Evolutionary conservation across 2,329 filamentous ascomycete species (phyloP), one percentile per base, ranked within the genome.

Genomic region (Arachnopeziza araneosa): DNA sequence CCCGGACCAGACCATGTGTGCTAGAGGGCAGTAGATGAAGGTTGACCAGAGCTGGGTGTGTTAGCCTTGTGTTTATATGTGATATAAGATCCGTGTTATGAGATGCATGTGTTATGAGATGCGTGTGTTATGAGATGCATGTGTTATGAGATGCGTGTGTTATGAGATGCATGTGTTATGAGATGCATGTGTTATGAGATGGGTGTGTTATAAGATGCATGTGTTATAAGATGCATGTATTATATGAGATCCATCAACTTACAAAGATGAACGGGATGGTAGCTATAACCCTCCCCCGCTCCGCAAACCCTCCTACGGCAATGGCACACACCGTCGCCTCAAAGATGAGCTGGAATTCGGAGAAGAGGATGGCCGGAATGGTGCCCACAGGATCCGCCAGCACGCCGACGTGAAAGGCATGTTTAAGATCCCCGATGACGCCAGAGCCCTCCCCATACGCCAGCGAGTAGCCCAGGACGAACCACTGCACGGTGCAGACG

Each of bases 11-110:
- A 54, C 52, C 52, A 88, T 90, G 75, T 88, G 89, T 53, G 88
- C 88, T 62, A 91, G 83, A 22, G 86, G 86, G 68, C 88, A 86
- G 75, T 90, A 90, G 63, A 90, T 85, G 63, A 89, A 79, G 50
- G 86, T 89, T 19, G 84, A 77, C 86, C 87, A 90, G 72, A 70
- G 63, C 68, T 70, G 24, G 8, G 52, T 24, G 36, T 52, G 55
- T 24, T 59, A 21, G 22, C 49, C 26, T 30, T 44, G n/a, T n/a
- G n/a, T n/a, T n/a, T n/a, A n/a, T n/a, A n/a, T n/a, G n/a, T n/a
- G n/a, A n/a, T n/a, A n/a, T n/a, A n/a, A n/a, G n/a, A n/a, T n/a
- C n/a, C n/a, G n/a, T n/a, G n/a, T n/a, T n/a, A n/a, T n/a, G n/a
- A n/a, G n/a, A n/a, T n/a, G n/a, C n/a, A n/a, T n/a, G n/a, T n/a